Conservation (phyloP, 345 rosid genomes). For the Gossypium bickii region DNA sequence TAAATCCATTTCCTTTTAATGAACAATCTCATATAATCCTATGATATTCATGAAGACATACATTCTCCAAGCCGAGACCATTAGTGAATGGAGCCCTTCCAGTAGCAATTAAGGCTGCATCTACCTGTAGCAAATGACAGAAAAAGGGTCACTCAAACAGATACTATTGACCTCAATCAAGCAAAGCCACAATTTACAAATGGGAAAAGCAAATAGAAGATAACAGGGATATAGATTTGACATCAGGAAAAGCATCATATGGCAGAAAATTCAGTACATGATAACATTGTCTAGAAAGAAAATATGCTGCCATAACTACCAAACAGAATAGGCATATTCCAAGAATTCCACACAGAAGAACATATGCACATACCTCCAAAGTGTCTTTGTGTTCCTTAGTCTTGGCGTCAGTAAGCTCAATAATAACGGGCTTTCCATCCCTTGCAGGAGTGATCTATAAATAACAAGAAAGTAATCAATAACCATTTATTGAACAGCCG, state of each 20-base stretch:
- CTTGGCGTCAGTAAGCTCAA: conserved; percentile 97
- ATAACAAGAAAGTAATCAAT: conserved; percentile 16
- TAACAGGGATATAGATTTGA: conserved; percentile 4
- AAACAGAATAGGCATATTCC: background rate
- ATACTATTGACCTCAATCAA: background rate
- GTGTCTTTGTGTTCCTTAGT: conserved; percentile 83
- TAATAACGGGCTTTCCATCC: conserved; percentile 88
- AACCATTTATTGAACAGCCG: background rate
- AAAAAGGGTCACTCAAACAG: background rate
- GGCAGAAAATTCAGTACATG: background rate
- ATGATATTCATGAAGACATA: conserved; percentile 27
- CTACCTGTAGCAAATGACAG: conserved; percentile 51
- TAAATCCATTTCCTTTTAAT: background rate
- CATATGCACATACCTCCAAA: conserved; percentile 60
- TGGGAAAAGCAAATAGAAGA: background rate
- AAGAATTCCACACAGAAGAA: background rate
- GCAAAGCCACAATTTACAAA: background rate
- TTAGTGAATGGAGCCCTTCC: conserved; percentile 98
- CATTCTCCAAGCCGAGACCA: conserved; percentile 95
- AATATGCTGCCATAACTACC: background rate
- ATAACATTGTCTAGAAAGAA: background rate
- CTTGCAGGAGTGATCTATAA: conserved; percentile 84
- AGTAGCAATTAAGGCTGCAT: conserved; percentile 97
- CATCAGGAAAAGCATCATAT: background rate
- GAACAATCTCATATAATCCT: background rate